Evolutionary conservation across 257 asterid species (phyloP).

Genomic region (Ilex aquifolium): DNA sequence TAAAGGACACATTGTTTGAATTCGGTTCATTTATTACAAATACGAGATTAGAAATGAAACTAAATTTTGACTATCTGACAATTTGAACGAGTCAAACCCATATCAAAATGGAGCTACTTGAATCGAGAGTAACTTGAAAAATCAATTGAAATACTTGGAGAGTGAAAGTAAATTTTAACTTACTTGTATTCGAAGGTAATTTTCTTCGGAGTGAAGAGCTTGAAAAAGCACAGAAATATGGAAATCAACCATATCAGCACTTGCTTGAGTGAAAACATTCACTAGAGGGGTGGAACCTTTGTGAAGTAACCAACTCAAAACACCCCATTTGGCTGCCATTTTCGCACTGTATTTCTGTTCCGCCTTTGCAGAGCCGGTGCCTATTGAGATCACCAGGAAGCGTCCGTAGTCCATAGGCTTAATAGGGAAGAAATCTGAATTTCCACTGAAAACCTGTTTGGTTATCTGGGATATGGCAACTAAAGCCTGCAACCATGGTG

Average conservation of each 20-base stretch:
- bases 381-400: constrained; percentile 36
- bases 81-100: too few relatives aligned
- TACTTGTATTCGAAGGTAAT: constrained; percentile 53
- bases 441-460: constrained; percentile 18
- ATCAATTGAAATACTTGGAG: too few relatives aligned
- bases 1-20: too few relatives aligned
- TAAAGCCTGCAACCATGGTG: constrained; percentile 28
- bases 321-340: constrained; percentile 34
- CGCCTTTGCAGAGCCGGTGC: constrained; percentile 34
- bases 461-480: constrained; percentile 35
- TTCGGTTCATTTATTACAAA: too few relatives aligned
- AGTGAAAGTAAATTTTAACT: background rate
- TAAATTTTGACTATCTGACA: too few relatives aligned
- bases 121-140: too few relatives aligned
- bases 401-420: constrained; percentile 25
- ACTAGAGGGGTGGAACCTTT: constrained; percentile 32
- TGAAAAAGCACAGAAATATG: constrained; percentile 36
- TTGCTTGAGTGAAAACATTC: constrained; percentile 32
- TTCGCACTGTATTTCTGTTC: constrained; percentile 25
- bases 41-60: too few relatives aligned
- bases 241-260: constrained; percentile 44
- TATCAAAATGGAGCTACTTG: too few relatives aligned
- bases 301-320: constrained; percentile 28
- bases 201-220: constrained; percentile 22
- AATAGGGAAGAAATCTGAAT: constrained; percentile 23